A percentile compares a stretch with the other conserved stretches of the same genome.
Conservation (phyloP, 2,329 filamentous ascomycete species). For the Microdochium bolleyi region DNA sequence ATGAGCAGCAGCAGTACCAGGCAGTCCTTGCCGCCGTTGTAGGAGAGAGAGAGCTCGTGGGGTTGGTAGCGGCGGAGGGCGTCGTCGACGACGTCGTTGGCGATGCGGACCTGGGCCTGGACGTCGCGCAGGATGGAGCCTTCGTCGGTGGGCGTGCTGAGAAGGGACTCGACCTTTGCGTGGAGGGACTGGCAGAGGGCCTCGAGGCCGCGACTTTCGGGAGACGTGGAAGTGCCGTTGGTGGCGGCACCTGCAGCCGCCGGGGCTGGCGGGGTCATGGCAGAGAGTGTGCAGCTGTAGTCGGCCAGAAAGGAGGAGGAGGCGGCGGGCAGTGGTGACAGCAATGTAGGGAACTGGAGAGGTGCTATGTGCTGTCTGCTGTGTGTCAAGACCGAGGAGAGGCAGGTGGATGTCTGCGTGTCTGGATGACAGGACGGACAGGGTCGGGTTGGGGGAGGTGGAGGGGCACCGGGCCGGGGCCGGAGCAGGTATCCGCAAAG, state of each 20-base stretch:
- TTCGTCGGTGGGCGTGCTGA: slow-evolving; percentile 46
- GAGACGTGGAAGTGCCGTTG: not conserved
- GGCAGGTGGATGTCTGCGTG: no score
- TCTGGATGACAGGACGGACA: no score
- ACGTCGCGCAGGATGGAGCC: slow-evolving; percentile 52
- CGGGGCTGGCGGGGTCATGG: not conserved
- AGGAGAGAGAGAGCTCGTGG: slow-evolving; percentile 78
- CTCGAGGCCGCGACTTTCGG: not conserved
- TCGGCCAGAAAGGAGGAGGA: not conserved
- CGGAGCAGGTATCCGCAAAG: no score
- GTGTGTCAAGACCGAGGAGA: no score
- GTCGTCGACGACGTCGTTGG: slow-evolving; percentile 66
- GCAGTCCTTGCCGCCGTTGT: slow-evolving; percentile 97
- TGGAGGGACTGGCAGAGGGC: slow-evolving; percentile 43
- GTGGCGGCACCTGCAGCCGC: not conserved
- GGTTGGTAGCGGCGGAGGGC: slow-evolving; percentile 71
- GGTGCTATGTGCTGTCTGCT: no score
- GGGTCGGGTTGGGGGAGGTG: no score
- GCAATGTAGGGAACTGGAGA: no score
- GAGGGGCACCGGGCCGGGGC: no score
- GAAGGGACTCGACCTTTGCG: slow-evolving; percentile 55
- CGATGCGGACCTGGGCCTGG: slow-evolving; percentile 66
- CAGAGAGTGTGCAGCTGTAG: not conserved
- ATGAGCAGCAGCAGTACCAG: slow-evolving; percentile 86
- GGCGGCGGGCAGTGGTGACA: no score